Conservation (phyloP, 2,329 filamentous ascomycete species). For the Diaporthe eres region DNA sequence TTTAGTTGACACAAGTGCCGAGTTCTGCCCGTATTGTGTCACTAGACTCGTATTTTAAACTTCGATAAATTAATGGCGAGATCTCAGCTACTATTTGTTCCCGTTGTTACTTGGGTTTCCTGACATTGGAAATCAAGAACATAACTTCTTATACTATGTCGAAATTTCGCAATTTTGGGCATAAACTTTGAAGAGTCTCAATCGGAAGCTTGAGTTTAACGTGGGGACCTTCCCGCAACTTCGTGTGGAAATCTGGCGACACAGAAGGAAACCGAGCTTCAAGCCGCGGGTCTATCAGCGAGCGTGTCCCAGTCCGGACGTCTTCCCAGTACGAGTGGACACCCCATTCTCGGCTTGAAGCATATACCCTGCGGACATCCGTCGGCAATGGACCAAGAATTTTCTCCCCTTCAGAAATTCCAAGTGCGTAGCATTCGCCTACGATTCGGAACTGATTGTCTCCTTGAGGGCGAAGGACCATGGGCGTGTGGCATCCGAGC, state of each 20-base stretch:
- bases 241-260: background rate
- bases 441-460: background rate
- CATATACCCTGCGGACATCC: background rate
- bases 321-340: conserved; percentile 13
- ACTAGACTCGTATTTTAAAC: too few relatives aligned
- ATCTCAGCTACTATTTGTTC: too few relatives aligned
- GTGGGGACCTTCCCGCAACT: background rate
- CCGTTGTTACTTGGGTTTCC: too few relatives aligned
- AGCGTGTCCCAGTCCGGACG: background rate
- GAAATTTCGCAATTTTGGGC: background rate
- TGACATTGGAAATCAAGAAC: background rate
- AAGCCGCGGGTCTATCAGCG: background rate
- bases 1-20: too few relatives aligned
- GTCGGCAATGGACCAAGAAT: background rate
- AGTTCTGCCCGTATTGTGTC: too few relatives aligned
- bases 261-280: background rate
- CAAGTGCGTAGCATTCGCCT: background rate
- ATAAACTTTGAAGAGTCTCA: background rate
- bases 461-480: background rate
- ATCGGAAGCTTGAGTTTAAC: background rate
- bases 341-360: conserved; percentile 12
- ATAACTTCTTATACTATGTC: background rate
- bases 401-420: background rate
- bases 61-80: background rate
- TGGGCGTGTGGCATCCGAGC: conserved; percentile 3